Conservation (phyloP, 2,329 filamentous ascomycete genomes). For the Cladosporium sp. region DNA sequence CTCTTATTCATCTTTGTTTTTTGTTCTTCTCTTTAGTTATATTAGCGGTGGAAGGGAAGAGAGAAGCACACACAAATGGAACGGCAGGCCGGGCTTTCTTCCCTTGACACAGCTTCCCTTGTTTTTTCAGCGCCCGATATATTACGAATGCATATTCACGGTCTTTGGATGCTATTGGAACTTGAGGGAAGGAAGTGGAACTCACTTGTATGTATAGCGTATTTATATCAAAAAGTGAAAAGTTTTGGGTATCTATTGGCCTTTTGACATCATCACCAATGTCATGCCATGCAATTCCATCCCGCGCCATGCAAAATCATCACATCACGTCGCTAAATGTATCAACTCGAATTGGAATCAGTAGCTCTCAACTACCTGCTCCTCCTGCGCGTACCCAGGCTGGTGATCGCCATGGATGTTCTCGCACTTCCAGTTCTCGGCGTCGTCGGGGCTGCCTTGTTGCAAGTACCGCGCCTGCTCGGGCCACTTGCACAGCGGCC, state of each 20-base stretch:
- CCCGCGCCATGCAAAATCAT: background rate
- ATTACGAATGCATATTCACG: background rate
- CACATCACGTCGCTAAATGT: background rate
- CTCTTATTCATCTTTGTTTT: background rate
- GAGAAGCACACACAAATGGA: background rate
- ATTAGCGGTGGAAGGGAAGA: background rate
- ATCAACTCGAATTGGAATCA: background rate
- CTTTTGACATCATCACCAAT: background rate
- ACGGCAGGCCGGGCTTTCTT: background rate
- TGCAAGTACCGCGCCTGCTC: conserved; percentile 33
- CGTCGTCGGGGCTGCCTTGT: conserved; percentile 31
- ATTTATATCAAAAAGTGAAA: background rate
- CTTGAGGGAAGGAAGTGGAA: background rate
- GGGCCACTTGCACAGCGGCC: conserved; percentile 39
- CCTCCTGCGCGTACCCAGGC: background rate
- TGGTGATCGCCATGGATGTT: background rate
- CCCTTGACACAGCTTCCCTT: background rate
- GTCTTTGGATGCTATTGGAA: background rate
- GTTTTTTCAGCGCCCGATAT: background rate
- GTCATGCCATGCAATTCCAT: too few species aligned
- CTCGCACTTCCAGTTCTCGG: conserved; percentile 35
- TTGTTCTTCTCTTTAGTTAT: background rate
- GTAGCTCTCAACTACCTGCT: background rate
- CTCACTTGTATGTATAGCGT: background rate
- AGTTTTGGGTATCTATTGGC: background rate